Conservation (phyloP, 257 asterid genomes). For the Solanum pimpinellifolium region DNA sequence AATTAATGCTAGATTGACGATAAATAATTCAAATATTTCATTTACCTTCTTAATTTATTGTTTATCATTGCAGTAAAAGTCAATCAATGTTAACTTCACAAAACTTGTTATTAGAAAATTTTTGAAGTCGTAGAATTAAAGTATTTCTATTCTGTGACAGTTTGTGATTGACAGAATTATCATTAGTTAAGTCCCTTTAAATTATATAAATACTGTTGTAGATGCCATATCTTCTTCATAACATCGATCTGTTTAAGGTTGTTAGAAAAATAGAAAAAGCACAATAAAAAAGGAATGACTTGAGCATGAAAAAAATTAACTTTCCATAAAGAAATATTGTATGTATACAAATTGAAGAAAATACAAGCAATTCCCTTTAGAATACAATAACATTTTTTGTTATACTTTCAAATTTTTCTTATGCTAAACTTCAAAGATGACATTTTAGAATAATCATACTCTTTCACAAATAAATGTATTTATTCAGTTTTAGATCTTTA, state of each 20-base stretch:
- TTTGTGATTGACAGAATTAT: no score
- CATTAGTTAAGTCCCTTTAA: background rate
- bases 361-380: background rate
- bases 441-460: background rate
- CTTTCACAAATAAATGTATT: background rate
- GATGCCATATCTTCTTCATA: background rate
- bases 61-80: background rate
- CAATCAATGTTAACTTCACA: background rate
- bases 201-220: no score
- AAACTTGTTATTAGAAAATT: no score
- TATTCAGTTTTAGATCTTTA: no score
- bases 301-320: background rate
- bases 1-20: background rate
- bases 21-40: background rate
- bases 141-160: background rate
- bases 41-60: background rate
- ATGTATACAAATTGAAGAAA: background rate
- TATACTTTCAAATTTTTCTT: no score
- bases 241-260: background rate
- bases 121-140: background rate
- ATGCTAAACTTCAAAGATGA: background rate
- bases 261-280: background rate
- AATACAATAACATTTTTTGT: background rate
- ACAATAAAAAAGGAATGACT: background rate
- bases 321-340: background rate